Percentiles rank a stretch among this genome's conserved stretches.
These are phyloP conservation scores for Cutaneotrichosporon cutaneum DNA, from an alignment of 1,284 basidiomycete genomes.

Conservation along the genomic window DNA sequence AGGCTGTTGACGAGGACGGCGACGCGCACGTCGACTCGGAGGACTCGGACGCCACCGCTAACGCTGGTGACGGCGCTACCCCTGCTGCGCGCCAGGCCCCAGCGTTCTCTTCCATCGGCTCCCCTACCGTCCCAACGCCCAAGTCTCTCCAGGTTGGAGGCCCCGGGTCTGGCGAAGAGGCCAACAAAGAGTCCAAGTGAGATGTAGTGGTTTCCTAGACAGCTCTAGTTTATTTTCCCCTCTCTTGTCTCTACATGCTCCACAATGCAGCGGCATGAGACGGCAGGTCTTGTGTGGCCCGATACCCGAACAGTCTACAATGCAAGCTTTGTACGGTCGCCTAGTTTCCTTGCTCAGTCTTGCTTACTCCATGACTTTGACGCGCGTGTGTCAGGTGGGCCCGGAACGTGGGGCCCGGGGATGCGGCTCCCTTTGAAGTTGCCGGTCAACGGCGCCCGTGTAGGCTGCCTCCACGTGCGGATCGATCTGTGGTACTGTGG, in stretches of 20 bases:
- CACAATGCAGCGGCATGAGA: neutral
- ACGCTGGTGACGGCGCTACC: conserved; percentile 10
- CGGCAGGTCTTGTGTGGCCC: neutral
- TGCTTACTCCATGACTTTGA: neutral
- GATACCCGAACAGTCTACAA: conserved; percentile 9
- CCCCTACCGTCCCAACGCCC: conserved; percentile 42
- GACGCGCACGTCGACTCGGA: conserved; percentile 61
- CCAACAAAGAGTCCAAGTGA: neutral
- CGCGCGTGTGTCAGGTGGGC: neutral
- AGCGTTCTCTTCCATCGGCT: conserved; percentile 45
- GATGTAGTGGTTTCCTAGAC: neutral
- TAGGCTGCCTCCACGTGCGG: too few relatives aligned
- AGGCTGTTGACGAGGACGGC: conserved; percentile 54
- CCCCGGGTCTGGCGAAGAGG: neutral
- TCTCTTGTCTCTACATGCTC: conserved; percentile 2
- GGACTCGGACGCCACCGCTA: conserved; percentile 60
- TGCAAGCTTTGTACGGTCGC: conserved; percentile 4
- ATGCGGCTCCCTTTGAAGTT: too few relatives aligned
- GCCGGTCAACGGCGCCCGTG: neutral
- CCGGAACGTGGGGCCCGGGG: too few relatives aligned
- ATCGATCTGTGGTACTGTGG: too few relatives aligned
- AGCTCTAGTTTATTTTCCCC: neutral
- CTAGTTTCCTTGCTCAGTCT: neutral
- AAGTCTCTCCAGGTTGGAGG: conserved; percentile 28
- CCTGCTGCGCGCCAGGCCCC: conserved; percentile 24